These are phyloP conservation scores for Fusarium solani-melongenae DNA, from an alignment of 2,329 filamentous ascomycete species.

Conservation along the genomic window DNA sequence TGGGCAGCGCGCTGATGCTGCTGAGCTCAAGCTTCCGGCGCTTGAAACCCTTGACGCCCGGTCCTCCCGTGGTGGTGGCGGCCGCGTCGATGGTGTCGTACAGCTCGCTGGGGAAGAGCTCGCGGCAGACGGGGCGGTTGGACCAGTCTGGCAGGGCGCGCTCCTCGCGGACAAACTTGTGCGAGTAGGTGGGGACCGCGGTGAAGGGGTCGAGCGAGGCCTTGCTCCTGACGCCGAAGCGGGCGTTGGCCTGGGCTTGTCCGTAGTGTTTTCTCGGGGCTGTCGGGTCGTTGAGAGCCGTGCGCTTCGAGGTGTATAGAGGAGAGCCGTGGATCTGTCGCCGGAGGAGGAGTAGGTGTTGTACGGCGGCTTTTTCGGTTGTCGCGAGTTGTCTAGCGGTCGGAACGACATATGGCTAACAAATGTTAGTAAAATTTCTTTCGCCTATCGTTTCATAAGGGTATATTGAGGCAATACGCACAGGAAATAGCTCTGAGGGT, in stretches of 20 bases:
- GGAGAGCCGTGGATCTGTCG: constrained; percentile 66
- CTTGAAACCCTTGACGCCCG: constrained; percentile 52
- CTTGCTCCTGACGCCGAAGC: constrained; percentile 65
- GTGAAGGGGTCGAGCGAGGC: constrained; percentile 68
- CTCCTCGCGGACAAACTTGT: constrained; percentile 63
- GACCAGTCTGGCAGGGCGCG: constrained; percentile 66
- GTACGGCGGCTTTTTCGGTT: constrained; percentile 60
- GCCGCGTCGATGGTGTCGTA: constrained; percentile 66
- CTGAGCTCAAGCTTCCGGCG: constrained; percentile 58
- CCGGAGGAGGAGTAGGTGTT: constrained; percentile 65
- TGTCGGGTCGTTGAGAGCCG: constrained; percentile 53
- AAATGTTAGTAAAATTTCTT: constrained; percentile 13
- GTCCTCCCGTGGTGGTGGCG: constrained; percentile 41
- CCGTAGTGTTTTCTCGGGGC: constrained; percentile 60
- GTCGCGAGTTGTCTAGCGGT: constrained; percentile 55
- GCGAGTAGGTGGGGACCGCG: constrained; percentile 68
- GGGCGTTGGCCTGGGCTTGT: constrained; percentile 68
- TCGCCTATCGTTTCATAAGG: not conserved
- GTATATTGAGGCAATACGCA: constrained; percentile 43
- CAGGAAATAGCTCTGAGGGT: constrained; percentile 70
- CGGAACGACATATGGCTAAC: constrained; percentile 63
- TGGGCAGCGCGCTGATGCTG: constrained; percentile 59
- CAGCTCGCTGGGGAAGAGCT: constrained; percentile 67
- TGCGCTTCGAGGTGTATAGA: constrained; percentile 67
- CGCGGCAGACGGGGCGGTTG: constrained; percentile 60